Conservation (phyloP, 176 grass and related monocot species). For the Triticum aestivum region DNA sequence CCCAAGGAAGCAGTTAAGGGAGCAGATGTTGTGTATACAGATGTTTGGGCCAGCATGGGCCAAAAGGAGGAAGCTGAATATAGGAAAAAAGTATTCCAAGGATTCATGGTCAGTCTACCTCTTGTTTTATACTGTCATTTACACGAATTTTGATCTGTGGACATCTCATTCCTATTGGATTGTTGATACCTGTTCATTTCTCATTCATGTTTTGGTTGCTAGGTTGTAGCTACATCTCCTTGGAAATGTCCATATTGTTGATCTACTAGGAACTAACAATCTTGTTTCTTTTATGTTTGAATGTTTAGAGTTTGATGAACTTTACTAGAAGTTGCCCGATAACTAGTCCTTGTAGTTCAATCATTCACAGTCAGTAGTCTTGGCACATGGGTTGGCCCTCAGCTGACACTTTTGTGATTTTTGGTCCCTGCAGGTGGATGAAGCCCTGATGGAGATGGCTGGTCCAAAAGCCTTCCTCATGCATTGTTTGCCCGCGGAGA, state of each 20-base stretch:
- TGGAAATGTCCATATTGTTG: not conserved
- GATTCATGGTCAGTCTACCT: slow-evolving; percentile 64
- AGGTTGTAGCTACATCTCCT: not conserved
- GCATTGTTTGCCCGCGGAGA: slow-evolving; percentile 93
- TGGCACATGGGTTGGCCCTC: not conserved
- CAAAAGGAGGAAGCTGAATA: slow-evolving; percentile 95
- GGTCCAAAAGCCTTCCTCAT: slow-evolving; percentile 85
- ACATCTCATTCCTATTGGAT: not conserved
- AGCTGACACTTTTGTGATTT: slow-evolving; percentile 14
- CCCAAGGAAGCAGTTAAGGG: slow-evolving; percentile 89
- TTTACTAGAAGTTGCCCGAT: not conserved
- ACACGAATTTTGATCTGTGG: not conserved
- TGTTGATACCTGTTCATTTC: not conserved
- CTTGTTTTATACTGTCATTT: not conserved
- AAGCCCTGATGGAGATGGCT: slow-evolving; percentile 90
- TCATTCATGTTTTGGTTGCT: not conserved
- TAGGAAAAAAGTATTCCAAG: slow-evolving; percentile 83
- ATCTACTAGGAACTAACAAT: not conserved
- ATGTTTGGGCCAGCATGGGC: slow-evolving; percentile 99
- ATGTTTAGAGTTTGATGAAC: not conserved
- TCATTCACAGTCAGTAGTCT: not conserved
- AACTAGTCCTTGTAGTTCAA: not conserved
- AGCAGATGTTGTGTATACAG: slow-evolving; percentile 96
- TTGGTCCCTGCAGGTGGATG: slow-evolving; percentile 58
- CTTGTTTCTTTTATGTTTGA: not conserved